A percentile compares a stretch with the other conserved stretches of the same genome.
Conservation (phyloP, 108 stramenopile species). For the Conticribra weissflogii region DNA sequence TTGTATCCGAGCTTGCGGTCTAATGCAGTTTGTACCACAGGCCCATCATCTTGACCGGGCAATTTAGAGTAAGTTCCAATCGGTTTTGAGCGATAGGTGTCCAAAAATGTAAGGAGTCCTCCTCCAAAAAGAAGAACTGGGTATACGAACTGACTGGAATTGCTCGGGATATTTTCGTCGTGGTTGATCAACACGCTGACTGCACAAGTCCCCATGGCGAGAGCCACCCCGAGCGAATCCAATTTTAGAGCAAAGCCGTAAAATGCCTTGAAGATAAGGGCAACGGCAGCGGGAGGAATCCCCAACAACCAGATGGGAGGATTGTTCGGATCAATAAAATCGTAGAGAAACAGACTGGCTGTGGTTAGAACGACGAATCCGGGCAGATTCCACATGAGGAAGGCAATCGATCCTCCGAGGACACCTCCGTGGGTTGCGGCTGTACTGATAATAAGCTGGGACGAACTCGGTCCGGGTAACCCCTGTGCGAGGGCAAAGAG, state of each 20-base stretch:
- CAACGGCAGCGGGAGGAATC: constrained; percentile 86
- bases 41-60: constrained; percentile 47
- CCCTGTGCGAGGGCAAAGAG: constrained; percentile 72
- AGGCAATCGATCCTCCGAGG: constrained; percentile 79
- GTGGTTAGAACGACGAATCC: constrained; percentile 69
- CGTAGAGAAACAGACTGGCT: constrained; percentile 65
- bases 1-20: constrained; percentile 56
- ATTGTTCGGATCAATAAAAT: constrained; percentile 72
- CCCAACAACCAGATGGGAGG: constrained; percentile 90
- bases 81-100: constrained; percentile 42
- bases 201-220: constrained; percentile 55
- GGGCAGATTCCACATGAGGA: constrained; percentile 80
- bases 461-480: constrained; percentile 91
- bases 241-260: constrained; percentile 62
- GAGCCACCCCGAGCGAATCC: constrained; percentile 45
- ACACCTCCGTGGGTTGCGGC: constrained; percentile 86
- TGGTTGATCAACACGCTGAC: constrained; percentile 86
- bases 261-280: constrained; percentile 88
- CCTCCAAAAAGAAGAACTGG: constrained; percentile 76
- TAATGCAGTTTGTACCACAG: constrained; percentile 60
- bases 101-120: constrained; percentile 61
- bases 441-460: constrained; percentile 86
- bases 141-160: constrained; percentile 78
- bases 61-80: constrained; percentile 52
- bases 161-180: constrained; percentile 71